Conservation (phyloP, 2,329 filamentous ascomycete species). For the Teratosphaeria epicoccoides region DNA sequence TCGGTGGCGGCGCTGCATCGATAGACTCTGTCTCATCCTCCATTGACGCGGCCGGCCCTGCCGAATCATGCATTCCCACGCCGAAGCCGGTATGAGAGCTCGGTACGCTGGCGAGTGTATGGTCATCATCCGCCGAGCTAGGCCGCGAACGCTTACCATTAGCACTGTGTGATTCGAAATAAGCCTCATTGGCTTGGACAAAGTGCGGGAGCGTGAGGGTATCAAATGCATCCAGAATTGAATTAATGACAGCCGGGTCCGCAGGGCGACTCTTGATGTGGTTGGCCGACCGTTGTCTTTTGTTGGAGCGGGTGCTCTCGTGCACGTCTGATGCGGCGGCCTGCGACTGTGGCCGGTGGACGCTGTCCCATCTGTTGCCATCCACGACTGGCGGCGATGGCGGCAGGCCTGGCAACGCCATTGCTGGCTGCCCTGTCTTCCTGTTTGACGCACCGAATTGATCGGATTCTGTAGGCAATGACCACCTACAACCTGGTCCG, state of each 20-base stretch:
- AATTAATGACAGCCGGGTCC: conserved; percentile 59
- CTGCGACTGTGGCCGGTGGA: background rate
- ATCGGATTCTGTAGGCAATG: background rate
- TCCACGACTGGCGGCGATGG: background rate
- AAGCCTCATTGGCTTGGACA: conserved; percentile 10
- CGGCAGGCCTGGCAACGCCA: background rate
- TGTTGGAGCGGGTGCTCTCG: background rate
- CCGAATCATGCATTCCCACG: conserved; percentile 48
- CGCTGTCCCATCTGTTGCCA: background rate
- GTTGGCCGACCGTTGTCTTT: conserved; percentile 6
- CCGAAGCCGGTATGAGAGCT: conserved; percentile 42
- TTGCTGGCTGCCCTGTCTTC: background rate
- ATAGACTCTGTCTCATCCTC: conserved; percentile 14
- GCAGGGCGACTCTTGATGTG: conserved; percentile 34
- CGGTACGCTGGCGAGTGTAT: conserved; percentile 14
- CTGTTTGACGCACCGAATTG: background rate
- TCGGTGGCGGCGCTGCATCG: conserved; percentile 19
- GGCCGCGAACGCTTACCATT: conserved; percentile 12
- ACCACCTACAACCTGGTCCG: background rate
- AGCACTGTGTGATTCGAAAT: conserved; percentile 8
- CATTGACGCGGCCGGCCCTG: conserved; percentile 34
- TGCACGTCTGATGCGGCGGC: background rate
- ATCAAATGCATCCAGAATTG: conserved; percentile 52
- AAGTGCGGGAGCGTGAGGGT: conserved; percentile 17
- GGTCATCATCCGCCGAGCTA: conserved; percentile 10